Base-by-base conservation (phyloP, 257 asterid species). In the Salvia miltiorrhiza region DNA sequence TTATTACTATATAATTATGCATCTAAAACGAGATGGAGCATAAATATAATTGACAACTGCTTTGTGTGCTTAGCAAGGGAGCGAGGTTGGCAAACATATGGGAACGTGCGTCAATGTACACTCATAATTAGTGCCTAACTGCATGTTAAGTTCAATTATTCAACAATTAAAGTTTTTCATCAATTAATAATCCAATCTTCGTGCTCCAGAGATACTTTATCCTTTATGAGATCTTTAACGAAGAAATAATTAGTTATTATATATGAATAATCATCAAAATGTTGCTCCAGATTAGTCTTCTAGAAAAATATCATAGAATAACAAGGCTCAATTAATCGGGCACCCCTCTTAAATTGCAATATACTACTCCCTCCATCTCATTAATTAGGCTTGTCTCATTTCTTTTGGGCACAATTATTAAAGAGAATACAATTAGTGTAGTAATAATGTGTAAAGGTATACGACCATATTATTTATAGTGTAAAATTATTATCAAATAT, bases 51-150 rank as follows among this genome's bases (percentile, higher is more conserved):
- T 43, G 35, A 3, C 23, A 6, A 3, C 54, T 53, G 47, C 77
- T 74, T 74, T 70, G 63, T 63, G 77, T 73, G 74, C 5, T 30
- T 21, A 59, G 20, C 33, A 74, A 70, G 78, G 33, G 24, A 61
- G 60, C 59, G 56, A 72, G 67, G 74, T 77, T 70, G 83, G 79
- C 79, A 74, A 50, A 58, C 82, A 74, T 72, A 77, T 77, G 81
- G 81, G 75, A 72, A 74, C 73, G 74, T 78, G 79, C 71, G 44
- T 35, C 66, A 67, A 60, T 65, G 56, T 13, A 65, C 52, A 54
- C 73, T 54, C 55, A 20, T 37, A 7, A 62, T 70, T 71, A 60
- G 17, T 59, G 77, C 74, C 77, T 49, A 76, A 67, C 49, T 55
- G 59, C 81, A 72, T 77, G 72, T 77, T 77, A 67, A 67, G 75